These are phyloP conservation scores for Exutisphaerella laricina DNA, from an alignment of 2,329 filamentous ascomycete species.

Conservation along the genomic window DNA sequence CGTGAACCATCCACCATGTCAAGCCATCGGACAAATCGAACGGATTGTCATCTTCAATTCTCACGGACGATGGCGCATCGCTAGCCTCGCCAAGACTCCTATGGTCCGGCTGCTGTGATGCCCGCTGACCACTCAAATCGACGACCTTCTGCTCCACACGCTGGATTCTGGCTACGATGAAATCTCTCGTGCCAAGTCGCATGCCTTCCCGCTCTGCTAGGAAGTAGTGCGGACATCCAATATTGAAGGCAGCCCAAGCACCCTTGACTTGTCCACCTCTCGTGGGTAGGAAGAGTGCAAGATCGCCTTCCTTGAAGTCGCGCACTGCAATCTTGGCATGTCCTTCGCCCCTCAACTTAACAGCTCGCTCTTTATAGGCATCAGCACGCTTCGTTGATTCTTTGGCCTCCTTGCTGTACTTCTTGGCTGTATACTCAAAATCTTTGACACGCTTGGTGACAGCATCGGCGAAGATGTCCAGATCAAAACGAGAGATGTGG, in stretches of 20 bases:
- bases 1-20: conserved; percentile 94
- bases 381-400: conserved; percentile 38
- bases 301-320: conserved; percentile 92
- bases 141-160: conserved; percentile 91
- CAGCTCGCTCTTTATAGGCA: conserved; percentile 76
- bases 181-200: conserved; percentile 76
- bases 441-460: conserved; percentile 88
- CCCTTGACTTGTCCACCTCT: conserved; percentile 80
- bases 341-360: conserved; percentile 72
- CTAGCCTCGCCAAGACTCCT: conserved; percentile 48
- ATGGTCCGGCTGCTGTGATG: conserved; percentile 45
- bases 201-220: conserved; percentile 87
- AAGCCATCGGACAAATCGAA: conserved; percentile 94
- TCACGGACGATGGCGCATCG: conserved; percentile 44
- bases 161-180: conserved; percentile 90
- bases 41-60: conserved; percentile 81
- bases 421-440: conserved; percentile 85
- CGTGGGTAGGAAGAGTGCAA: conserved; percentile 90
- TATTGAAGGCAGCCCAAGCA: conserved; percentile 97
- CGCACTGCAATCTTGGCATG: conserved; percentile 95
- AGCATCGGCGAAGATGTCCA: conserved; percentile 77
- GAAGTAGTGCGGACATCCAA: conserved; percentile 96
- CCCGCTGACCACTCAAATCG: conserved; percentile 58
- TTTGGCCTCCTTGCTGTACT: conserved; percentile 84
- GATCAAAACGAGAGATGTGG: conserved; percentile 70